These are phyloP conservation scores for Murraya paniculata DNA, from an alignment of 345 rosid species.

Conservation along the genomic window DNA sequence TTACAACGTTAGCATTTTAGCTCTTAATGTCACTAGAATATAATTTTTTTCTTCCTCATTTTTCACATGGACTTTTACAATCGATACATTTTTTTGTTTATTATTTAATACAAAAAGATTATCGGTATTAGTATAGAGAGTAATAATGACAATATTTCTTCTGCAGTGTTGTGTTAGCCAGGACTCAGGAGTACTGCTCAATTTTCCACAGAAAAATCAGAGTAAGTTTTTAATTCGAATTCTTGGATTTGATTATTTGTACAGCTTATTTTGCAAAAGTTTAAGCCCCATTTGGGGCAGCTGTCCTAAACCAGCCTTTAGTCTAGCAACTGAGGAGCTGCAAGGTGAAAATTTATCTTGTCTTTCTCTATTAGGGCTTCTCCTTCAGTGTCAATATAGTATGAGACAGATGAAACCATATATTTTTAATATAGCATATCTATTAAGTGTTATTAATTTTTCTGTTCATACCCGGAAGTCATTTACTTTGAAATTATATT, in stretches of 20 bases:
- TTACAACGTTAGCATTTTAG: background rate
- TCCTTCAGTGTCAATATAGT: background rate
- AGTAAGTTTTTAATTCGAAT: conserved; percentile 38
- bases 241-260: background rate
- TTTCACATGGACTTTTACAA: background rate
- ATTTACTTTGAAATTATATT: background rate
- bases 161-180: conserved; percentile 77
- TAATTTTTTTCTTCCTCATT: background rate
- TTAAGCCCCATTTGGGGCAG: background rate
- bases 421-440: background rate
- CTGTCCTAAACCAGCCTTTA: too few relatives aligned
- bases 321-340: background rate
- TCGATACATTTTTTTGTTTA: background rate
- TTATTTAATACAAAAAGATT: background rate
- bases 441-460: background rate
- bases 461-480: background rate
- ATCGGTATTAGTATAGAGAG: background rate
- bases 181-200: conserved; percentile 78
- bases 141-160: conserved; percentile 21
- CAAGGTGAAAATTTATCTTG: background rate
- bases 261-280: background rate
- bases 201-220: conserved; percentile 73
- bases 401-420: background rate
- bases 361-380: background rate
- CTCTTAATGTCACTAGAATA: background rate